Conservation (phyloP, 1,284 basidiomycete genomes). For the Malassezia slooffiae region DNA sequence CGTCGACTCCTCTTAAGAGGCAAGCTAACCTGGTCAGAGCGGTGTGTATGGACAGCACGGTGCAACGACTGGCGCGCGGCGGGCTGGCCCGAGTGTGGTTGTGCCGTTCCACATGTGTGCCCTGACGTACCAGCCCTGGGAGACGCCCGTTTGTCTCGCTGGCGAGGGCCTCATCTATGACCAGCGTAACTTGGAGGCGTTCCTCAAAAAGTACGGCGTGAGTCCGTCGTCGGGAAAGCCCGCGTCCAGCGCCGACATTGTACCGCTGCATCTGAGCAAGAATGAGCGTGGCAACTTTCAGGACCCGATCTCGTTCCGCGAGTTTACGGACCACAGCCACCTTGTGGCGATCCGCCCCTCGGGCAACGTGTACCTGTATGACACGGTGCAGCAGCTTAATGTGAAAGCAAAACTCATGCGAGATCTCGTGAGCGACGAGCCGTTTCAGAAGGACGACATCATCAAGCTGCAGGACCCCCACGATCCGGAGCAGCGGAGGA, state of each 20-base stretch:
- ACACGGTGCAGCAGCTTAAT: constrained; percentile 56
- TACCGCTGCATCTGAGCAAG: constrained; percentile 72
- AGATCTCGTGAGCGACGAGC: constrained; percentile 69
- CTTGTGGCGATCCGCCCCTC: constrained; percentile 48
- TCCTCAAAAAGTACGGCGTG: constrained; percentile 57
- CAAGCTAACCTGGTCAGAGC: no score
- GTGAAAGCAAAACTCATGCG: constrained; percentile 62
- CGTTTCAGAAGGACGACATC: constrained; percentile 74
- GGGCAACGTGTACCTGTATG: constrained; percentile 79
- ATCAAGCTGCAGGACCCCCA: constrained; percentile 60
- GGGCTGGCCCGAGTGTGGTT: constrained; percentile 50
- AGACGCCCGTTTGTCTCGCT: constrained; percentile 73
- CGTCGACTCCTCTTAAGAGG: background rate
- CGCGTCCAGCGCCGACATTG: constrained; percentile 65
- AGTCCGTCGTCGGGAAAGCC: constrained; percentile 84
- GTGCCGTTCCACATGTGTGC: constrained; percentile 82
- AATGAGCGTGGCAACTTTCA: constrained; percentile 34
- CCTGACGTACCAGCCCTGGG: constrained; percentile 79
- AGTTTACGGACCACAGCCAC: constrained; percentile 52
- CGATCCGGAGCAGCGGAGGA: constrained; percentile 22
- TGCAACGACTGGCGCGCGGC: constrained; percentile 21
- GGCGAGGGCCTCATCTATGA: constrained; percentile 50
- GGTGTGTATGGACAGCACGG: constrained; percentile 32
- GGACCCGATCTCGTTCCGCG: constrained; percentile 49
- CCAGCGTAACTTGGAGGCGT: constrained; percentile 67